Percentiles rank a stretch among this genome's conserved stretches.
These are phyloP conservation scores for Cinnamomum chago DNA, from an alignment of 164 flowering plant genomes.

Conservation along the genomic window DNA sequence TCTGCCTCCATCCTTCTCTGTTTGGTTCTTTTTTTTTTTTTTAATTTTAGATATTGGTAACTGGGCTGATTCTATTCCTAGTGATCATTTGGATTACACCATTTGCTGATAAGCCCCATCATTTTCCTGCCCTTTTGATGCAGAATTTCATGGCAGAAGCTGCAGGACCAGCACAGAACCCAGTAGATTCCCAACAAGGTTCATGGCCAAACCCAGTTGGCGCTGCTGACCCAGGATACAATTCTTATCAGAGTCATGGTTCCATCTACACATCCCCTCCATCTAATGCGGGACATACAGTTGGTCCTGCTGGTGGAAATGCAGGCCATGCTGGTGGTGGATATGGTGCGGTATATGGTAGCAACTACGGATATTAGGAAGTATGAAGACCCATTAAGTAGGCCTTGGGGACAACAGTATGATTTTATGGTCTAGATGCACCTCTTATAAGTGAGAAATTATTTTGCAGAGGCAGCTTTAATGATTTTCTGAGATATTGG, in stretches of 20 bases:
- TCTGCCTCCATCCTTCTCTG: too few species aligned
- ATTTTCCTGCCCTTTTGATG: not conserved
- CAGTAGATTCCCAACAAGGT: not conserved
- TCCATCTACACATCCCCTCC: conserved; percentile 32
- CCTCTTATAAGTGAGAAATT: too few species aligned
- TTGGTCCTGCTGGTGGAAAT: conserved; percentile 25
- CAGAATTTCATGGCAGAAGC: conserved; percentile 60
- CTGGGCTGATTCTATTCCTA: too few species aligned
- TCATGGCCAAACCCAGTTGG: not conserved
- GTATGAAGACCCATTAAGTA: not conserved
- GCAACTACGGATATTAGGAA: conserved; percentile 36
- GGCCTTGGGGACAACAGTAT: not conserved
- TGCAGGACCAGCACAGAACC: conserved; percentile 29
- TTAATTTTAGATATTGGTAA: too few species aligned
- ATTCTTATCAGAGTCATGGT: conserved; percentile 24
- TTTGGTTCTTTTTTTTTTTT: too few species aligned
- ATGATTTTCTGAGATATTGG: too few species aligned
- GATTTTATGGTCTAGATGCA: too few species aligned
- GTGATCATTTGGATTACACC: not conserved
- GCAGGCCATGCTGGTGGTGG: conserved; percentile 13
- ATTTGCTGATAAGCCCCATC: not conserved
- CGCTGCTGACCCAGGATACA: conserved; percentile 23
- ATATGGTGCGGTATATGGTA: conserved; percentile 36
- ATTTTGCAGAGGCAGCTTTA: too few species aligned
- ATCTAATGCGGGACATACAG: conserved; percentile 28